Evolutionary conservation across 768 basidiomycete species (phyloP), one percentile per base, ranked within the genome.

Genomic region (Coprinopsis strossmayeri): DNA sequence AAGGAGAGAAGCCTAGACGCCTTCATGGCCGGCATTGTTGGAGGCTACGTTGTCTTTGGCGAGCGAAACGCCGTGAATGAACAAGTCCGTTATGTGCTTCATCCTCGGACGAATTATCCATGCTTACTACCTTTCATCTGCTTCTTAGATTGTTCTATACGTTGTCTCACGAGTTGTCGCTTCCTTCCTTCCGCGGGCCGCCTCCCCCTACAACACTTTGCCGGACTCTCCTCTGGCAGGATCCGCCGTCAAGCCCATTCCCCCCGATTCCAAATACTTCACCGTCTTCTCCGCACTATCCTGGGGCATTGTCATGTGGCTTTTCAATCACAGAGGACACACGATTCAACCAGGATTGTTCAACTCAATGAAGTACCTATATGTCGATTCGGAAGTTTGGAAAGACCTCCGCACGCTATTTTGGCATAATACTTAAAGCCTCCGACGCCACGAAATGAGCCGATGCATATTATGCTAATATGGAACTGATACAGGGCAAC

Each of bases 261-360:
- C 94, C 5, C 93, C 94, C 2, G 79, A 95, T 60, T 71, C 90
- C 15, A 71, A 78, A 12, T 84, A 89, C 62, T 99, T 98, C 67
- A 81, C 87, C 1, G 60, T 88, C 38, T 92, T 94, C 53, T 88
- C 93, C 2, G 90, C 93, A 0, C 56, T 97, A 12, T 78, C 84
- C 26, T 98, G 96, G 96, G 96, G 91, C 37, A 77, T 86, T 5
- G 94, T 97, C 39, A 97, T 99, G 95, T 99, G 87, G 79, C 69
- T 96, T 52, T 98, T 94, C 77, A 76, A 83, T 59, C 74, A 96
- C 64, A 74, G 80, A 18, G 82, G 88, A 42, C 86, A 97, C 68
- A 84, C 83, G n/a, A 81, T 99, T 52, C 93, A 98, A 59, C 90
- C 91, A 15, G 96, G 94, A 49, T 91, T 97, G 91, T 92, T 91